Percentiles rank a stretch among this genome's conserved stretches.
phyloP scores from a whole-genome alignment of 805 yeast genomes.

The Wickerhamiella australiensis region DNA sequence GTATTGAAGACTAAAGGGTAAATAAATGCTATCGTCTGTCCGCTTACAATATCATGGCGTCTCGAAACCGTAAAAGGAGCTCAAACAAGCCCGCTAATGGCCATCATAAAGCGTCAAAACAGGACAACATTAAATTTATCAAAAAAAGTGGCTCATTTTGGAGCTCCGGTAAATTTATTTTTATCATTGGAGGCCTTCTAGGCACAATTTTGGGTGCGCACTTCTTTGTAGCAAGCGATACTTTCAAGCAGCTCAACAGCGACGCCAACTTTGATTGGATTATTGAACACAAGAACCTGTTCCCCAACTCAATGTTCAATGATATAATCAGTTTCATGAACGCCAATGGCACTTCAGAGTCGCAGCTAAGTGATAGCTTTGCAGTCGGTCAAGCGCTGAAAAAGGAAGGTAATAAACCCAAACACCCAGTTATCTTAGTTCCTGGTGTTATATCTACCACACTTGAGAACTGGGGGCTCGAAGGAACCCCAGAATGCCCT shows the following conservation, averaged over 20 bases:
- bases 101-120: not conserved
- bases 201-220: conserved; percentile 7
- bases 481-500: conserved; percentile 68
- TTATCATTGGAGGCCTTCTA: conserved; percentile 2
- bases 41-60: not conserved
- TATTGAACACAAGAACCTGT: conserved; percentile 35
- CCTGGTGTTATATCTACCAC: conserved; percentile 97
- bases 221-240: conserved; percentile 6
- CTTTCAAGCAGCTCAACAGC: conserved; percentile 4
- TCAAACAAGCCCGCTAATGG: not conserved
- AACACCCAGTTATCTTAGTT: conserved; percentile 77
- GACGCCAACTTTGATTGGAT: conserved; percentile 11
- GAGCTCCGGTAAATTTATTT: conserved; percentile 8
- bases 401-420: conserved; percentile 37
- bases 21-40: no score
- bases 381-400: conserved; percentile 70
- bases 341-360: conserved; percentile 37
- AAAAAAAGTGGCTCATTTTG: not conserved
- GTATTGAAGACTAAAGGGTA: no score
- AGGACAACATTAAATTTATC: not conserved
- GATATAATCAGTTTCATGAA: conserved; percentile 33
- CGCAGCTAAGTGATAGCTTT: conserved; percentile 56
- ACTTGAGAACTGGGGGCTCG: conserved; percentile 82
- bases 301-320: conserved; percentile 55
- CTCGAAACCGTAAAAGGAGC: not conserved